Evolutionary conservation across 2,329 filamentous ascomycete genomes (phyloP), one percentile per base, ranked within the genome.

Genomic region (Thelonectria rubi): DNA sequence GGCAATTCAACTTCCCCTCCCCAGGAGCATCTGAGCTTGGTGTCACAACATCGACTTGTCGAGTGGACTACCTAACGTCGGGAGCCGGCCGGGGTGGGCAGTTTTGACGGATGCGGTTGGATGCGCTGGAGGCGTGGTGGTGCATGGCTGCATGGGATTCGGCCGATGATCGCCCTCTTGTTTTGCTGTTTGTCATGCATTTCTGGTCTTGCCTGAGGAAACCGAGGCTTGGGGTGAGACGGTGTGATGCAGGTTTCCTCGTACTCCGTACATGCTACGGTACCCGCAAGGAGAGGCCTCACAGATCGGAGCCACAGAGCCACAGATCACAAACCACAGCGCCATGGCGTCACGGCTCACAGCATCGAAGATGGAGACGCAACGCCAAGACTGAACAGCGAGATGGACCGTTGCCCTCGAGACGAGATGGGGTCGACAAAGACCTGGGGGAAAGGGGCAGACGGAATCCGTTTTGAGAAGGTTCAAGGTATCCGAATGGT

Each of bases 151-250:
- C 34, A 37, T 37, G 34, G 34, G 6, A 37, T 53, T 34, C 34
- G 45, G 47, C 40, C 30, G 58, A 55, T 55, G 58, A 60, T 60
- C 58, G 47, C 52, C 52, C 39, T 46, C 20, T 51, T 26, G 26
- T 30, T 30, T 30, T 30, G 26, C 26, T 30, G 10, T 55, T 60
- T 32, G 58, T 55, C 58, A 55, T 43, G 32, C 47, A 56, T 60
- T 51, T 52, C 42, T 39, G 50, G 30, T 52, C 21, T 37, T 45
- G 26, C 34, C 26, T 30, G 26, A 30, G 2, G 26, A 30, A 30
- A 30, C 26, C 8, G 26, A 47, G 45, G 26, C 34, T 17, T 52
- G 40, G 20, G 46, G 48, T 37, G 17, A 48, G 24, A 30, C 34
- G 55, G 55, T 18, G 30, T 30, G 51, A 12, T 54, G 51, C 40